phyloP scores from a whole-genome alignment of 2,329 filamentous ascomycete species.

The Mycosphaerella sp. region DNA sequence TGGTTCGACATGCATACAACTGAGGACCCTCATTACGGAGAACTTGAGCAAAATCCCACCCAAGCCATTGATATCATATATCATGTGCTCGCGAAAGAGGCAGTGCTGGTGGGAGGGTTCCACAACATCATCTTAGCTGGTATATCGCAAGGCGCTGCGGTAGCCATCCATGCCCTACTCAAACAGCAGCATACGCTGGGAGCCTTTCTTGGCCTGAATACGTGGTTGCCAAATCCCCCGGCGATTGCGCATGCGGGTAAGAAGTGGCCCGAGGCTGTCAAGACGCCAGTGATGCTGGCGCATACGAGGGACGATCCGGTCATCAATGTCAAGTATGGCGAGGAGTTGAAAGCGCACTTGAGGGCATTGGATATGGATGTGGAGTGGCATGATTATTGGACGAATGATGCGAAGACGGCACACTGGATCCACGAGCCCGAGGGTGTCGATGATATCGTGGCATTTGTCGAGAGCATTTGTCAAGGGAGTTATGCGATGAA shows the following conservation, averaged over 20 bases:
- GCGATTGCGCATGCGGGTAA: constrained; percentile 1
- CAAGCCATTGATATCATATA: constrained; percentile 9
- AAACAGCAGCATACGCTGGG: constrained; percentile 11
- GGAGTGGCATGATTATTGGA: constrained; percentile 16
- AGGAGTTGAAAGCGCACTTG: constrained; percentile 15
- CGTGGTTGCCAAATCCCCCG: constrained; percentile 18
- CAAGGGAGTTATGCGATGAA: neutral
- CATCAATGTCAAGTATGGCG: constrained; percentile 18
- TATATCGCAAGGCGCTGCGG: constrained; percentile 24
- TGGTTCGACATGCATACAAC: constrained; percentile 37
- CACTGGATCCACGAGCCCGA: constrained; percentile 23
- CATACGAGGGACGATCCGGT: constrained; percentile 19
- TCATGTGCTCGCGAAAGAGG: constrained; percentile 15
- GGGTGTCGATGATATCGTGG: constrained; percentile 19
- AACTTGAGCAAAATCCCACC: constrained; percentile 17
- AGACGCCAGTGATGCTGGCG: constrained; percentile 19
- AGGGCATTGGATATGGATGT: constrained; percentile 13
- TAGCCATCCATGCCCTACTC: constrained; percentile 19
- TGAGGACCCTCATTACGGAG: constrained; percentile 26
- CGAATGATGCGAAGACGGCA: constrained; percentile 10
- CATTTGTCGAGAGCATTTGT: constrained; percentile 7
- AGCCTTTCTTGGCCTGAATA: constrained; percentile 22
- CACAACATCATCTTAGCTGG: constrained; percentile 20
- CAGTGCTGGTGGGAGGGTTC: constrained; percentile 13
- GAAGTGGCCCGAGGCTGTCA: constrained; percentile 3